Base-by-base conservation (phyloP, 2,329 filamentous ascomycete genomes). In the Xylariomycetidae sp. region DNA sequence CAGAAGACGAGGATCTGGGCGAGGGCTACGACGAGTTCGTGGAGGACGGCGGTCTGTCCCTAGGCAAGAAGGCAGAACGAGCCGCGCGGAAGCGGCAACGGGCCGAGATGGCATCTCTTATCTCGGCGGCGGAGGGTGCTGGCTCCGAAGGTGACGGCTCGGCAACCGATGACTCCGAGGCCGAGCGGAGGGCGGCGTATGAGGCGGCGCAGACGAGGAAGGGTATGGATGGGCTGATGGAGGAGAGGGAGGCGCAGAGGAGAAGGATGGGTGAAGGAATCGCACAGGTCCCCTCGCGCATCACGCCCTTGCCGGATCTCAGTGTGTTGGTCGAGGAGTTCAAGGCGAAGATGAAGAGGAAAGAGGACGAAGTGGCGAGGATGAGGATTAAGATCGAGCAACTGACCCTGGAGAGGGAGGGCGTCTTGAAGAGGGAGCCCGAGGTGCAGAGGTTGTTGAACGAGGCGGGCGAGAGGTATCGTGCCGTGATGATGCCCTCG, bases 21-120 rank as follows among this genome's bases (percentile, higher is more conserved):
- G 92, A 97, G 62, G 89, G 88, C 0, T 97, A 94, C 48, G 90
- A 97, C 40, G 83, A 90, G 34, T 95, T 86, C 49, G 86, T 92
- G 7, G 85, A 92, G 25, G 87, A 95, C 53, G 88, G 85, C 7
- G 77, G 78, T 6, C 76, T 96, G 8, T 77, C 85, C 2, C 69
- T 96, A 0, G 87, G 88, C 20, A 79, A 74, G 41, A 85, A 84
- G 40, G 88, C 88, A 1, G 86, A 92, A 59, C 77, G 75, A 14
- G 85, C 88, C 46, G 82, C 77, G 1, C 67, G 74, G 30, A 71
- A 69, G 33, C 74, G 72, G 27, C 77, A 85, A 18, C 77, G 85
- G 18, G 75, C 80, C 36, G 80, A 88, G 48, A 96, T 96, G 75
- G 84, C 81, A 0, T 80, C 85, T 22, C 70, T 94, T 45, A 96